phyloP scores from a whole-genome alignment of 257 asterid species.

The Marsdenia floribunda region DNA sequence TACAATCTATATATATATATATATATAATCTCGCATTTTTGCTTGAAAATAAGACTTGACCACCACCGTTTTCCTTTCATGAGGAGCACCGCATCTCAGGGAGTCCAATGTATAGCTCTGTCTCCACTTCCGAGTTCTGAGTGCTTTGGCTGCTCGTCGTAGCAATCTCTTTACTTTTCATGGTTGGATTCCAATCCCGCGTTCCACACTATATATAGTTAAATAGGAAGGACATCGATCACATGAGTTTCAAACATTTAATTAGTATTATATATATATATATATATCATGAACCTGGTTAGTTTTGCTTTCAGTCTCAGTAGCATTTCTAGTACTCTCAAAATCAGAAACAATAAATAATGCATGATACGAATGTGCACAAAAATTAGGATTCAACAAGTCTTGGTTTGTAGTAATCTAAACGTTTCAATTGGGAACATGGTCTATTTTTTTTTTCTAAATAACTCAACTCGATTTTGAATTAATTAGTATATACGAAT shows the following conservation, averaged over 20 bases:
- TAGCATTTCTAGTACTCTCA: not conserved
- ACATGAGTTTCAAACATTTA: not conserved
- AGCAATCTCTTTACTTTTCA: conserved; percentile 9
- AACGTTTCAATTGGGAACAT: too few species aligned
- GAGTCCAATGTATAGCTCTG: conserved; percentile 33
- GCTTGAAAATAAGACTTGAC: not conserved
- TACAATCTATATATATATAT: too few species aligned
- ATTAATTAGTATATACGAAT: too few species aligned
- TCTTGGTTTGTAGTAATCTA: not conserved
- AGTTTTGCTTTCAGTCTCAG: too few species aligned
- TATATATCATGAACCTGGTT: too few species aligned
- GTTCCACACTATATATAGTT: conserved; percentile 29
- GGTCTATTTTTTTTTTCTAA: too few species aligned
- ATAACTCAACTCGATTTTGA: too few species aligned
- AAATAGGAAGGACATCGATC: too few species aligned
- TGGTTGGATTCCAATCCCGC: not conserved
- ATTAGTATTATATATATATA: too few species aligned
- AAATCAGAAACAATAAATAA: not conserved
- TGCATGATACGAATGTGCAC: not conserved
- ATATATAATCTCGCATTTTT: not conserved
- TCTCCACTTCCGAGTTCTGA: conserved; percentile 28
- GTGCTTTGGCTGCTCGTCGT: conserved; percentile 20
- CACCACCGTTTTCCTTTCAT: not conserved
- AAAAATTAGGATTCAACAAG: not conserved
- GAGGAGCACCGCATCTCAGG: conserved; percentile 20